Base-by-base conservation (phyloP, 495 filamentous ascomycete genomes). In the Collariella sp. region DNA sequence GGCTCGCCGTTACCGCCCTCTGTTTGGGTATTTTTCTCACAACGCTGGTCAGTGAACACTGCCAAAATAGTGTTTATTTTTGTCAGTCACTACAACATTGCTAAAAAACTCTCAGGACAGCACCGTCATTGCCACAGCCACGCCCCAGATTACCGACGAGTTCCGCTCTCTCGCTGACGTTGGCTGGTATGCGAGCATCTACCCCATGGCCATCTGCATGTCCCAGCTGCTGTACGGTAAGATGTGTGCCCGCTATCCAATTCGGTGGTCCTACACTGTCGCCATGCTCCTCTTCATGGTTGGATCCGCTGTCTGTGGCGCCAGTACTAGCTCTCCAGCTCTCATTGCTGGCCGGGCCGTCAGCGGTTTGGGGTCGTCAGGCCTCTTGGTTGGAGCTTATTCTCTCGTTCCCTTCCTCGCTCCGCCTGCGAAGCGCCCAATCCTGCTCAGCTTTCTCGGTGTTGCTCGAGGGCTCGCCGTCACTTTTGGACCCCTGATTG, bases 151-250 rank as follows among this genome's bases (percentile, higher is more conserved):
- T 13, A 54, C 51, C 10, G 38, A 54, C 31, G 51, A 43, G 16
- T 54, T 46, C 34, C 11, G 31, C 20, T 18, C 31, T 33, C 33
- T 47, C 33, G 42, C 19, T 24, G 43, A 54, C 24, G 18, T 40
- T 13, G 72, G 74, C 31, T 82, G 80, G 77, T 83, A 83, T 50
- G 73, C 22, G 71, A 0, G 69, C 70, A 29, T 72, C 72, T 81
- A 80, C 56, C 56, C 80, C 34, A 51, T 83, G 20, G 74, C 76
- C 1, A 68, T 67, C 29, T 70, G 71, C 41, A 68, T 68, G 22
- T 74, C 79, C 50, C 58, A 82, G 44, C 22, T 45, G 11, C 3
- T 15, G 11, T 45, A n/a, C 16, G 42, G 42, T 0, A 45, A 29
- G 22, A 1, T n/a, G 11, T 82, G 72, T 60, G 66, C 64, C 7